Percentiles rank a stretch among this genome's conserved stretches.
phyloP scores from a whole-genome alignment of 371 early-diverging fungal species.

The Mucor sp. region DNA sequence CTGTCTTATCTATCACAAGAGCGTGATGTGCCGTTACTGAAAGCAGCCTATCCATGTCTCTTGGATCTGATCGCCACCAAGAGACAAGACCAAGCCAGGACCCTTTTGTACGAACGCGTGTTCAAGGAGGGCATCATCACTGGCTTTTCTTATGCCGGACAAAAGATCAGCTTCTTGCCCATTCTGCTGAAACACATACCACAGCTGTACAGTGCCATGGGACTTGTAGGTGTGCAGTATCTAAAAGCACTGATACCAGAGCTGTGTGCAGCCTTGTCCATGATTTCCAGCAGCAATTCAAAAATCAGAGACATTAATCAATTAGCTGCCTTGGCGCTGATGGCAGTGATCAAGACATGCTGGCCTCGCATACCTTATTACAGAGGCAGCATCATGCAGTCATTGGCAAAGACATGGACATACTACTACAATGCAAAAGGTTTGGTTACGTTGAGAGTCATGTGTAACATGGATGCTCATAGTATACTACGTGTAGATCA shows the following conservation, averaged over 20 bases:
- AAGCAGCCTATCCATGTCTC: constrained; percentile 36
- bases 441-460: background rate
- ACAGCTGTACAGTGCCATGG: constrained; percentile 25
- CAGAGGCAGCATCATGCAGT: constrained; percentile 22
- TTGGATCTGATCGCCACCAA: constrained; percentile 26
- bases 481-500: constrained; percentile 12
- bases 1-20: constrained; percentile 34
- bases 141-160: constrained; percentile 28
- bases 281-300: constrained; percentile 4
- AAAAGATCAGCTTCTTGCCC: constrained; percentile 22
- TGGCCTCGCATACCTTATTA: constrained; percentile 41
- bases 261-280: constrained; percentile 13
- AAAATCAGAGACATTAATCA: constrained; percentile 16
- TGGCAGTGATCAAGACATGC: constrained; percentile 24
- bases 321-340: constrained; percentile 19
- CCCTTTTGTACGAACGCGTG: constrained; percentile 28
- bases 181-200: constrained; percentile 23
- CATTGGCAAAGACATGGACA: constrained; percentile 33
- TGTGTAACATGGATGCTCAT: background rate
- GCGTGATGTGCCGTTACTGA: constrained; percentile 23
- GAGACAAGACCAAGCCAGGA: constrained; percentile 2
- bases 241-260: constrained; percentile 31
- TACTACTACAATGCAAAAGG: constrained; percentile 14
- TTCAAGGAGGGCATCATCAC: constrained; percentile 34
- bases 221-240: constrained; percentile 29